Evolutionary conservation across 768 basidiomycete genomes (phyloP).

Genomic region (Cantharellus cinnabarinus): DNA sequence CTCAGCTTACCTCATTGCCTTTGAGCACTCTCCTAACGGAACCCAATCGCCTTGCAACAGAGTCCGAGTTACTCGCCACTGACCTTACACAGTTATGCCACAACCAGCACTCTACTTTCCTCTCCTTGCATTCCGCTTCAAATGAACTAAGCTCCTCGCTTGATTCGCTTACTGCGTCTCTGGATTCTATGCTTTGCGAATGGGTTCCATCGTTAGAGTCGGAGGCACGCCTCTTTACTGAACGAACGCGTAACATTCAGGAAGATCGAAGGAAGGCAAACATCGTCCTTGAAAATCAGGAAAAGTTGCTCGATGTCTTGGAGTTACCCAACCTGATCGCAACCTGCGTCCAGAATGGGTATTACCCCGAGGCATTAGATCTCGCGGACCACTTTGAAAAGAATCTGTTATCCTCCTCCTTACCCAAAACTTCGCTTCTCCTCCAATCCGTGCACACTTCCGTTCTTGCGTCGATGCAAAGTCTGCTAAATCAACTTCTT

Average conservation of each 20-base stretch:
- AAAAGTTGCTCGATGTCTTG: conserved; percentile 78
- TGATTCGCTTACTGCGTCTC: conserved; percentile 50
- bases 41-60: conserved; percentile 58
- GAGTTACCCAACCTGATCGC: conserved; percentile 82
- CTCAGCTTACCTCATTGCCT: conserved; percentile 40
- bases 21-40: conserved; percentile 51
- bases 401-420: conserved; percentile 14
- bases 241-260: conserved; percentile 48
- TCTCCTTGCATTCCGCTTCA: conserved; percentile 68
- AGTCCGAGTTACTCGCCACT: conserved; percentile 69
- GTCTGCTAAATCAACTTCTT: conserved; percentile 56
- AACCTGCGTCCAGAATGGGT: conserved; percentile 80
- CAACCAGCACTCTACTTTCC: conserved; percentile 78
- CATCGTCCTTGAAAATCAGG: conserved; percentile 82
- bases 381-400: conserved; percentile 49
- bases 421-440: conserved; percentile 18
- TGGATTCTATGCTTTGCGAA: conserved; percentile 38
- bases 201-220: conserved; percentile 63
- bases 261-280: conserved; percentile 53
- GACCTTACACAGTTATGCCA: conserved; percentile 80
- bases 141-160: conserved; percentile 54
- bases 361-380: conserved; percentile 81
- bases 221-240: conserved; percentile 48
- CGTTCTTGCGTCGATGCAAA: conserved; percentile 15
- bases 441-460: conserved; percentile 35